Evolutionary conservation across 441 rosid genomes (phyloP).

Genomic region (Rhodomyrtus psidioides): DNA sequence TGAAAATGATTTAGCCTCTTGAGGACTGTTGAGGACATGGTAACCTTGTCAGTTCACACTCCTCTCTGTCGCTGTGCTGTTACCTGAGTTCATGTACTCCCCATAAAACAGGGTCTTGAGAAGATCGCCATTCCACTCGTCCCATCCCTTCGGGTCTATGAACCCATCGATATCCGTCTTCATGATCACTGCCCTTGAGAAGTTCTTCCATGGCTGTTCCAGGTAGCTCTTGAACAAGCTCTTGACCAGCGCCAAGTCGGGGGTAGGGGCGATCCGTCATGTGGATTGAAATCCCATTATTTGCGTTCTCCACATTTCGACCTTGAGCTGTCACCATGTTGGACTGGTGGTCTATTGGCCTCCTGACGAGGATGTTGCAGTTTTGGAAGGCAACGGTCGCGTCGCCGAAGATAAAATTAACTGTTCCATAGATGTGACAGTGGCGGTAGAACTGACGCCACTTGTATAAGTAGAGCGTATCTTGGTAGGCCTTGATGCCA

Average conservation of each 20-base stretch:
- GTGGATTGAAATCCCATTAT: constrained; percentile 47
- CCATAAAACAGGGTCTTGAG: background rate
- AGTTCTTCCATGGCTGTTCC: constrained; percentile 64
- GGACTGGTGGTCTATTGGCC: constrained; percentile 39
- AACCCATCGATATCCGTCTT: constrained; percentile 44
- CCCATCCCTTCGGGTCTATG: too few relatives aligned
- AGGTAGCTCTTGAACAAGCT: constrained; percentile 27
- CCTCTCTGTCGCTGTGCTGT: background rate
- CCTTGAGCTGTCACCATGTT: constrained; percentile 60
- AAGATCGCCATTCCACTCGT: too few relatives aligned
- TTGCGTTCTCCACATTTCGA: constrained; percentile 31
- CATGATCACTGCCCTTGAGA: constrained; percentile 46
- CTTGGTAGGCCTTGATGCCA: constrained; percentile 62
- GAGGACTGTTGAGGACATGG: background rate
- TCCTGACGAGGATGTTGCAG: constrained; percentile 46
- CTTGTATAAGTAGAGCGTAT: constrained; percentile 26
- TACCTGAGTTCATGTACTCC: background rate
- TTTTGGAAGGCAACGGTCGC: constrained; percentile 47
- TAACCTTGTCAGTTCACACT: background rate
- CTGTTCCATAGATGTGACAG: constrained; percentile 54
- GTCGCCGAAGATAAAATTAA: constrained; percentile 62
- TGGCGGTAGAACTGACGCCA: constrained; percentile 5
- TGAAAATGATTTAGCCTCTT: background rate
- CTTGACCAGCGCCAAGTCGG: constrained; percentile 25
- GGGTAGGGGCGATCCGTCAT: constrained; percentile 27